Evolutionary conservation across 176 grass and related monocot genomes (phyloP), one percentile per base, ranked within the genome.

Genomic region (Aechmea fasciata): DNA sequence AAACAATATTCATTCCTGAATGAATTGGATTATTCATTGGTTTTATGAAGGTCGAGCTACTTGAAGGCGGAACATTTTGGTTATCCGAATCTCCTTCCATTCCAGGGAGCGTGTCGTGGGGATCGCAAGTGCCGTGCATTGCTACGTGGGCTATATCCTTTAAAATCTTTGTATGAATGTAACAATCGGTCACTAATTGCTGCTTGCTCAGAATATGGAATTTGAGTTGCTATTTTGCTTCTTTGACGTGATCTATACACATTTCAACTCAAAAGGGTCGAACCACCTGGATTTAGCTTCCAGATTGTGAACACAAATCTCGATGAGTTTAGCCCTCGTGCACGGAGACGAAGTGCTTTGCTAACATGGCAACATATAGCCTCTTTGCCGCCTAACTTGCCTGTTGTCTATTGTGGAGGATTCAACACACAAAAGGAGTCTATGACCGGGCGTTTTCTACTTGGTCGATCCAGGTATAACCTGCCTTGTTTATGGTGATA

Each of bases 141-240:
- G 86, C 94, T 68, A 97, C 94, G 71, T 97, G 94, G 94, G 94
- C 89, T 61, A 97, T 97, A 97, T 97, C 94, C 94, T 97, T 84
- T 81, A 24, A 19, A 50, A 61, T 61, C 20, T n/a, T 17, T 9
- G 17, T 61, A 13, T 19, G 20, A 15, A 61, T 61, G 15, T 61
- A 61, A 18, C 20, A 18, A 19, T 22, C 22, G 11, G 11, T 5
- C 20, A 3, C 20, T 61, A 19, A 10, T 19, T 61, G n/a, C 7
- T 61, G 9, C 20, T 22, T 61, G n/a, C 22, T 61, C 55, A 10
- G 55, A 19, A 61, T 61, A 18, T 19, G 9, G 20, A 22, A 18
- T 57, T 18, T 61, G 55, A 61, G 55, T 69, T 61, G 51, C 19
- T 61, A 59, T 68, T 41, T 77, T 85, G 75, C 85, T 96, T 13